These are phyloP conservation scores for Musa troglodytarum DNA, from an alignment of 176 grass and related monocot species.

Conservation along the genomic window DNA sequence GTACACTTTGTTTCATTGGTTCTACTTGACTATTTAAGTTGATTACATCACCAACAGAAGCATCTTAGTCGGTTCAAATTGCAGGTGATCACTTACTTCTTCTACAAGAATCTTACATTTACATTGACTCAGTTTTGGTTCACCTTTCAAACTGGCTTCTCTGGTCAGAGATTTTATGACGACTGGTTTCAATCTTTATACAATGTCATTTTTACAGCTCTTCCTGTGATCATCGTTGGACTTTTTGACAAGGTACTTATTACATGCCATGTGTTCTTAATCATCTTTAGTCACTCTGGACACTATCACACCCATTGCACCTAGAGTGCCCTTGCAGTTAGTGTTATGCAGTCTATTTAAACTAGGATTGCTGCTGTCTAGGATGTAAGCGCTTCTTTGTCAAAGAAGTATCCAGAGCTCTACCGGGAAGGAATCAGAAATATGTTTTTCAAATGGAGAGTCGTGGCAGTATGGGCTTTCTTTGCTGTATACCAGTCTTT, in stretches of 20 bases:
- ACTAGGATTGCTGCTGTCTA: slow-evolving; percentile 29
- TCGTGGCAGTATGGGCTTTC: slow-evolving; percentile 85
- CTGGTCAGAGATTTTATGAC: slow-evolving; percentile 96
- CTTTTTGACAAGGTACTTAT: slow-evolving; percentile 89
- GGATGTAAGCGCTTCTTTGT: slow-evolving; percentile 87
- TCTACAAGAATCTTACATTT: slow-evolving; percentile 99
- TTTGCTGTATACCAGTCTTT: slow-evolving; percentile 92
- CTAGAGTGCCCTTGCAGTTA: neutral
- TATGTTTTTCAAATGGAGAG: slow-evolving; percentile 80
- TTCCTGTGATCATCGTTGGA: slow-evolving; percentile 95
- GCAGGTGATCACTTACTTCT: slow-evolving; percentile 96
- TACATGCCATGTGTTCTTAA: slow-evolving; percentile 8
- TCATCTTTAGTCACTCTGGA: neutral
- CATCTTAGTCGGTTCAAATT: slow-evolving; percentile 24
- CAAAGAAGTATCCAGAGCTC: slow-evolving; percentile 82
- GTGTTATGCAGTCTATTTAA: too few species aligned
- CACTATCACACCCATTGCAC: neutral
- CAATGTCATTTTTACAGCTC: slow-evolving; percentile 93
- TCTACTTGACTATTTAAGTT: neutral
- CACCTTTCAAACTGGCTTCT: slow-evolving; percentile 98
- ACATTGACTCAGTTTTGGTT: slow-evolving; percentile 99
- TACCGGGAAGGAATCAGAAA: slow-evolving; percentile 96
- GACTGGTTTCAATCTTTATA: slow-evolving; percentile 97
- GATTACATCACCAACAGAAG: neutral
- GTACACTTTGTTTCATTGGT: slow-evolving; percentile 26